Conservation (phyloP, 306 rosid species). For the Quercus bicolor region DNA sequence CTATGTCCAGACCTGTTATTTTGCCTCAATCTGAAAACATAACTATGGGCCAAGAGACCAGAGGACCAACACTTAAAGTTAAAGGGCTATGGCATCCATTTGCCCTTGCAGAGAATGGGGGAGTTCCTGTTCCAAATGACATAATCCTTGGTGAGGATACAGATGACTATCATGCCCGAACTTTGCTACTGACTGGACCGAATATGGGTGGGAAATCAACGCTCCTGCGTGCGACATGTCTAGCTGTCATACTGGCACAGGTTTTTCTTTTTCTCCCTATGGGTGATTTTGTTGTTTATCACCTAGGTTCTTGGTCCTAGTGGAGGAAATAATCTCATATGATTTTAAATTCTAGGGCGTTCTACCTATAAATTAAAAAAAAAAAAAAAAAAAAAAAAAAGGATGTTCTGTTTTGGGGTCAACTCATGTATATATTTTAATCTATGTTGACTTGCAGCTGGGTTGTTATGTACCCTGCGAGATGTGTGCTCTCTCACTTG, state of each 20-base stretch:
- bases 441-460: slow-evolving; percentile 56
- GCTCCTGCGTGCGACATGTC: slow-evolving; percentile 86
- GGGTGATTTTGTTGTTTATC: background rate
- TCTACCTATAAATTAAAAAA: background rate
- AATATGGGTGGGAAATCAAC: slow-evolving; percentile 99
- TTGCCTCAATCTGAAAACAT: slow-evolving; percentile 37
- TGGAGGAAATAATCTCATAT: background rate
- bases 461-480: slow-evolving; percentile 94
- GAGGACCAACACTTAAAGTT: slow-evolving; percentile 53
- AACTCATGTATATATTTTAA: slow-evolving; percentile 1
- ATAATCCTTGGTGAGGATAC: slow-evolving; percentile 68
- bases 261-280: slow-evolving; percentile 33
- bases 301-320: background rate
- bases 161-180: slow-evolving; percentile 52
- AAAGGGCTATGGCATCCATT: slow-evolving; percentile 94
- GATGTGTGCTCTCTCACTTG: slow-evolving; percentile 67
- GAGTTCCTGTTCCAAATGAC: slow-evolving; percentile 79
- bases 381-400: no score
- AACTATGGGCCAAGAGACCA: slow-evolving; percentile 28
- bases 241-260: slow-evolving; percentile 94
- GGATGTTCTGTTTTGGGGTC: slow-evolving; percentile 9
- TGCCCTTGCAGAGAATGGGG: slow-evolving; percentile 76
- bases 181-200: slow-evolving; percentile 88
- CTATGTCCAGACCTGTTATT: slow-evolving; percentile 82
- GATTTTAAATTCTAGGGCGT: background rate